phyloP scores from a whole-genome alignment of 352 stramenopile genomes.

The Pythium oligandrum region DNA sequence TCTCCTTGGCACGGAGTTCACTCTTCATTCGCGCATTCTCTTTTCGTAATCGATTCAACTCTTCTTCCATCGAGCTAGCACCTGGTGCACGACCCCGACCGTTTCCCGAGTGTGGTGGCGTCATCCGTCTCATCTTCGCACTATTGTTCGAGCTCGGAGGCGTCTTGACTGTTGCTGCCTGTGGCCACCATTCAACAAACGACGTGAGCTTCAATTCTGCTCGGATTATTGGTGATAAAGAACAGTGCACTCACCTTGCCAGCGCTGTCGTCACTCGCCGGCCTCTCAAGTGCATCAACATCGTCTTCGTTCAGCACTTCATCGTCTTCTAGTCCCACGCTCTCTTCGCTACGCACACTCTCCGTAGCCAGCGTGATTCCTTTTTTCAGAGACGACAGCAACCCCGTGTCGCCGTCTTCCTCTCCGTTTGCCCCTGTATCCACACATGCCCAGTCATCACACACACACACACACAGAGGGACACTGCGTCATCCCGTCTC shows the following conservation, averaged over 20 bases:
- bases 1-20: conserved; percentile 62
- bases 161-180: background rate
- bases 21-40: conserved; percentile 44
- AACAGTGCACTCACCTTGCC: background rate
- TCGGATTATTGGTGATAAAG: background rate
- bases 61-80: background rate
- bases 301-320: conserved; percentile 3
- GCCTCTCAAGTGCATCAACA: background rate
- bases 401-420: conserved; percentile 19
- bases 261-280: background rate
- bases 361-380: conserved; percentile 20
- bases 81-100: background rate
- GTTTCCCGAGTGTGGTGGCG: conserved; percentile 14
- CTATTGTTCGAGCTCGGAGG: conserved; percentile 13
- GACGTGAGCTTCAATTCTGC: background rate
- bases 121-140: conserved; percentile 10
- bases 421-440: conserved; percentile 11
- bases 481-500: conserved; percentile 2
- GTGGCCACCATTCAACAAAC: background rate
- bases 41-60: conserved; percentile 29
- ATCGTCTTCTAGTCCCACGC: conserved; percentile 13
- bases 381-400: conserved; percentile 26
- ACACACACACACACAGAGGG: conserved; percentile 4
- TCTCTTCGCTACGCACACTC: conserved; percentile 11
- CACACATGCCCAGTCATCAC: conserved; percentile 3